Evolutionary conservation across 768 basidiomycete species (phyloP).

Genomic region (Phlebiopsis flavidoalba): DNA sequence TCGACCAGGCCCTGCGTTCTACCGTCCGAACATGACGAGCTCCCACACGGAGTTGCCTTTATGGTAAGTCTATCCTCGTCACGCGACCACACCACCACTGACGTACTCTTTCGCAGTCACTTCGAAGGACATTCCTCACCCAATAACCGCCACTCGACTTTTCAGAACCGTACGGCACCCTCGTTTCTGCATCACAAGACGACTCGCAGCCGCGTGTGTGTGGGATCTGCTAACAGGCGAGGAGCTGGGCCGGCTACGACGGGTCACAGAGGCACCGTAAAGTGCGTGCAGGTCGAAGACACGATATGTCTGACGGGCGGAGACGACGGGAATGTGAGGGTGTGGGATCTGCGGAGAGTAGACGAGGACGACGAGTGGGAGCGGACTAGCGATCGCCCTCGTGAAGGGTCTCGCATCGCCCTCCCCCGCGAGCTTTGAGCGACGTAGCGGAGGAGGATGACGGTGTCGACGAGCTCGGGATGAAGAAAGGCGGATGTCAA

Average conservation of each 20-base stretch:
- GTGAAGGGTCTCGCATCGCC: too few species aligned
- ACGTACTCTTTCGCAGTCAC: conserved; percentile 48
- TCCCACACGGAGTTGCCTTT: conserved; percentile 92
- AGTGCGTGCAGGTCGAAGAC: conserved; percentile 90
- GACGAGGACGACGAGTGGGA: conserved; percentile 65
- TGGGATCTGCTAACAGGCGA: conserved; percentile 93
- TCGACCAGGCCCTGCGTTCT: conserved; percentile 82
- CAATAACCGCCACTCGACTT: conserved; percentile 90
- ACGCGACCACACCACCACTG: conserved; percentile 1
- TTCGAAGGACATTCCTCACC: conserved; percentile 75
- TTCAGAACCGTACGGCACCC: conserved; percentile 92
- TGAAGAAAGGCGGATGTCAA: conserved; percentile 13
- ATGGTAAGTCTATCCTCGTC: conserved; percentile 59
- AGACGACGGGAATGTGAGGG: conserved; percentile 73
- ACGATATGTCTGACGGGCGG: conserved; percentile 88
- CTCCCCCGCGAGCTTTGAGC: too few species aligned
- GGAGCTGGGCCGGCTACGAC: conserved; percentile 78
- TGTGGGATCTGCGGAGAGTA: conserved; percentile 90
- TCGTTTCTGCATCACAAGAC: conserved; percentile 83
- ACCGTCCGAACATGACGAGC: conserved; percentile 94
- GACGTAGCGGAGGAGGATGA: conserved; percentile 66
- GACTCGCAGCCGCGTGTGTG: conserved; percentile 81
- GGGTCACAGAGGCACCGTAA: conserved; percentile 79
- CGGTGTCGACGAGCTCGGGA: conserved; percentile 25
- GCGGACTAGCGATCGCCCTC: conserved; percentile 32